Evolutionary conservation across 495 filamentous ascomycete species (phyloP).

Genomic region (Lasiosphaeria hispida): DNA sequence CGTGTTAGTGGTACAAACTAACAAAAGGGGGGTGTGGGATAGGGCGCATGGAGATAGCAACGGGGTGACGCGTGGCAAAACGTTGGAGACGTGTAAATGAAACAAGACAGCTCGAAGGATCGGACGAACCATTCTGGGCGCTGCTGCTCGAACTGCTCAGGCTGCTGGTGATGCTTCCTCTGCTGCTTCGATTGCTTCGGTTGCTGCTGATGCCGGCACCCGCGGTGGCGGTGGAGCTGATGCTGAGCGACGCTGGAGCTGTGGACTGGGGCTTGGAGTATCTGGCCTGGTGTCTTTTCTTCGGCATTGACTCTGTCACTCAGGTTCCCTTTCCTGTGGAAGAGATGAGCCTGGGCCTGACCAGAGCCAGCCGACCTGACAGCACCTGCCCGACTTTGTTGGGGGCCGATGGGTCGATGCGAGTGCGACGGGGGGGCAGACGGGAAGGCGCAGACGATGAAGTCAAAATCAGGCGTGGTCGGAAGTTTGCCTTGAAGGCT

Average conservation of each 20-base stretch:
- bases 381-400: background rate
- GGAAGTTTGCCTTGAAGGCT: too few species aligned
- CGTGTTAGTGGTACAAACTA: background rate
- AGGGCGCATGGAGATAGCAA: too few species aligned
- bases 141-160: constrained; percentile 1
- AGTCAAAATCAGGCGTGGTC: too few species aligned
- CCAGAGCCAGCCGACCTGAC: background rate
- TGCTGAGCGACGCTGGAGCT: constrained; percentile 44
- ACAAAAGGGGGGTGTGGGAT: background rate
- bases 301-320: constrained; percentile 43
- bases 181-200: constrained; percentile 16
- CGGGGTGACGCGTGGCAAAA: background rate
- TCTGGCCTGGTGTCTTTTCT: constrained; percentile 46
- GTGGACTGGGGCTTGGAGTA: constrained; percentile 54
- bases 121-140: constrained; percentile 23
- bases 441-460: too few species aligned
- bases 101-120: background rate
- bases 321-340: background rate
- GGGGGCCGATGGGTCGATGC: background rate
- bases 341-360: background rate
- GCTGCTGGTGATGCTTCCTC: constrained; percentile 5
- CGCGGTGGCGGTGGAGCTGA: constrained; percentile 10
- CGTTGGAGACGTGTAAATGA: background rate
- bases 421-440: too few species aligned
- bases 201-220: constrained; percentile 22